A percentile compares a stretch with the other conserved stretches of the same genome.
Conservation (phyloP, 495 filamentous ascomycete genomes). For the Darksidea phi region DNA sequence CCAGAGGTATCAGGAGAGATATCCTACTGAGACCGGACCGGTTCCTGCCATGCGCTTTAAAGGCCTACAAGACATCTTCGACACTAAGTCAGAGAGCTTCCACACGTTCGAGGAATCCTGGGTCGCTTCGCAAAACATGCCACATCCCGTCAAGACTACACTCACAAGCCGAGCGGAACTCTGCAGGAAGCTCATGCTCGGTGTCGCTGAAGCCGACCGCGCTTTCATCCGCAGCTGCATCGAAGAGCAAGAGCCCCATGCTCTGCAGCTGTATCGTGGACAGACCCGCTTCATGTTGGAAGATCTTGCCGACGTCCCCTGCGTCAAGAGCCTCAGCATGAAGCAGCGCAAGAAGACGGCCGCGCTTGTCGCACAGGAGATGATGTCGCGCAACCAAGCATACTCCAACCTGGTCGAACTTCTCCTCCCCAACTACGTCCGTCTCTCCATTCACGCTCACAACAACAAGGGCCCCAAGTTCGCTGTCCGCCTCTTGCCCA, state of each 20-base stretch:
- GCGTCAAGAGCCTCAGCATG: neutral
- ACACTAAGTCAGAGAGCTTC: conserved; percentile 5
- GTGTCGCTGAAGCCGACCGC: neutral
- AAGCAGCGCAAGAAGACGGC: conserved; percentile 19
- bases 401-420: conserved; percentile 25
- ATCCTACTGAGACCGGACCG: neutral
- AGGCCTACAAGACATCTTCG: conserved; percentile 15
- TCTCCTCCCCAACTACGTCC: conserved; percentile 16
- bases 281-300: conserved; percentile 24
- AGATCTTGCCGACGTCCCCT: conserved; percentile 10
- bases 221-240: conserved; percentile 3
- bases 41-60: conserved; percentile 9
- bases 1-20: conserved; percentile 6
- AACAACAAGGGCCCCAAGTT: conserved; percentile 48
- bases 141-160: conserved; percentile 9
- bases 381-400: conserved; percentile 25
- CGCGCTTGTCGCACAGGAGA: conserved; percentile 13
- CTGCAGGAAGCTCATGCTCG: conserved; percentile 13
- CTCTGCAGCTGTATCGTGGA: conserved; percentile 18
- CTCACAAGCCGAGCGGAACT: neutral
- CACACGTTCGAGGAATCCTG: conserved; percentile 4
- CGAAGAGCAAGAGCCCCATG: conserved; percentile 4
- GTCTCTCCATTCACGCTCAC: conserved; percentile 40
- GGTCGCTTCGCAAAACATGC: neutral
- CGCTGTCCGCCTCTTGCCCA: conserved; percentile 44